These are phyloP conservation scores for Polygonum aviculare DNA, from an alignment of 148 eudicot genomes.

Conservation along the genomic window DNA sequence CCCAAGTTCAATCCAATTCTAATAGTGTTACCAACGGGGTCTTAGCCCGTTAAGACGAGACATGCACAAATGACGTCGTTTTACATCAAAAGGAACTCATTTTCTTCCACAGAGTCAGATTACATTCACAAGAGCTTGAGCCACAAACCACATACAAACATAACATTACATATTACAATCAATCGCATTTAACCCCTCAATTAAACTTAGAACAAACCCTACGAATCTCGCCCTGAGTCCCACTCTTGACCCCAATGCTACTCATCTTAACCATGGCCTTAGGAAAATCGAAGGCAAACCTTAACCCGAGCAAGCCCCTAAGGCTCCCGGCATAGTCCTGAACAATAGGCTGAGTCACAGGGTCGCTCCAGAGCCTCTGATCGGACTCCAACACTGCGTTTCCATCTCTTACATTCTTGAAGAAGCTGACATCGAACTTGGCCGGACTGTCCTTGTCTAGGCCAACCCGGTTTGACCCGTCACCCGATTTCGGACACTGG, in stretches of 20 bases:
- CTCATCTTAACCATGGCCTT: conserved; percentile 76
- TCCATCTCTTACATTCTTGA: conserved; percentile 56
- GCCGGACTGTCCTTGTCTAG: conserved; percentile 41
- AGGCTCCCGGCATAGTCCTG: conserved; percentile 57
- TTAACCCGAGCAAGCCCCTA: conserved; percentile 52
- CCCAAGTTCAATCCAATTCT: no score
- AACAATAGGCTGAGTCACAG: conserved; percentile 31
- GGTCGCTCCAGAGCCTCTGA: conserved; percentile 59
- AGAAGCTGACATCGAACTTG: conserved; percentile 52
- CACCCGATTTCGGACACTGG: conserved; percentile 44
- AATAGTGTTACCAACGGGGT: no score
- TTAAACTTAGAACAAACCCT: conserved; percentile 53
- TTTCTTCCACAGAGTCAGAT: not conserved
- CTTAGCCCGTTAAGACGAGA: no score
- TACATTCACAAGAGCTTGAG: not conserved
- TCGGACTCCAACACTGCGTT: conserved; percentile 65
- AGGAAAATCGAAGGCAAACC: conserved; percentile 53
- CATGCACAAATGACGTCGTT: no score
- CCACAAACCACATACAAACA: not conserved
- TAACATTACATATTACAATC: not conserved
- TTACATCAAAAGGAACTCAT: no score
- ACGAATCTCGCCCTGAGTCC: conserved; percentile 60
- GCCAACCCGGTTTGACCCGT: conserved; percentile 48
- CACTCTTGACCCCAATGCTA: conserved; percentile 66
- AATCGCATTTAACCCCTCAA: conserved; percentile 6